These are phyloP conservation scores for Xylariaceae sp. DNA, from an alignment of 2,329 filamentous ascomycete genomes.

Conservation along the genomic window DNA sequence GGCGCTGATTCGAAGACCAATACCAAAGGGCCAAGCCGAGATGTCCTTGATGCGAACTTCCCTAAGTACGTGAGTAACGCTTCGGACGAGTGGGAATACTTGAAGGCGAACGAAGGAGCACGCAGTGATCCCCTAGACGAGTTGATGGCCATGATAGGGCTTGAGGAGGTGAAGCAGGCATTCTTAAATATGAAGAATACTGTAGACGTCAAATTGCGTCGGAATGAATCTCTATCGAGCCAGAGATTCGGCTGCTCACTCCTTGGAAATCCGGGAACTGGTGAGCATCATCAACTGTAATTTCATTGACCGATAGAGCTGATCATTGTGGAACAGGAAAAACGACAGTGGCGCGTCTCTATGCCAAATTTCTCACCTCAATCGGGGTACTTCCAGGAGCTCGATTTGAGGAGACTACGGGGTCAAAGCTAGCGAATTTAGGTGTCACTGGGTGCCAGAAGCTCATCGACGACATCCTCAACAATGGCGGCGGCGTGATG, in stretches of 20 bases:
- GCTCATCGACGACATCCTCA: slow-evolving; percentile 51
- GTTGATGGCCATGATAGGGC: slow-evolving; percentile 55
- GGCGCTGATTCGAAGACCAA: no score
- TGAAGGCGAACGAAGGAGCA: slow-evolving; percentile 45
- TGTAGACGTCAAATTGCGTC: no score
- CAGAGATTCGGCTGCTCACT: slow-evolving; percentile 52
- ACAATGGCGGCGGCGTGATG: slow-evolving; percentile 61
- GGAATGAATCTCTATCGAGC: slow-evolving; percentile 41
- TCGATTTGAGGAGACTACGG: slow-evolving; percentile 62
- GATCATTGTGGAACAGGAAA: slow-evolving; percentile 43
- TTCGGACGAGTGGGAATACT: slow-evolving; percentile 48
- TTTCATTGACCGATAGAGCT: background rate
- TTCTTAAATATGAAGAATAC: slow-evolving; percentile 53
- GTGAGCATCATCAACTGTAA: slow-evolving; percentile 28
- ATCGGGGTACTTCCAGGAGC: slow-evolving; percentile 59
- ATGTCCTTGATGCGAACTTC: no score
- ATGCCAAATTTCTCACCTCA: slow-evolving; percentile 59
- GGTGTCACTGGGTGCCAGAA: slow-evolving; percentile 56
- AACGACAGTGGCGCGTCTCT: slow-evolving; percentile 70
- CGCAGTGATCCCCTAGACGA: slow-evolving; percentile 46
- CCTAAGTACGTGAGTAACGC: no score
- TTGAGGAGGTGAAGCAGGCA: slow-evolving; percentile 55
- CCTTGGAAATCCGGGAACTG: slow-evolving; percentile 61
- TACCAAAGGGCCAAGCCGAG: no score
- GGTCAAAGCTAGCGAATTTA: slow-evolving; percentile 58